Percentiles rank a stretch among this genome's conserved stretches.
phyloP scores from a whole-genome alignment of 768 basidiomycete genomes.

The Trametopsis cervina region DNA sequence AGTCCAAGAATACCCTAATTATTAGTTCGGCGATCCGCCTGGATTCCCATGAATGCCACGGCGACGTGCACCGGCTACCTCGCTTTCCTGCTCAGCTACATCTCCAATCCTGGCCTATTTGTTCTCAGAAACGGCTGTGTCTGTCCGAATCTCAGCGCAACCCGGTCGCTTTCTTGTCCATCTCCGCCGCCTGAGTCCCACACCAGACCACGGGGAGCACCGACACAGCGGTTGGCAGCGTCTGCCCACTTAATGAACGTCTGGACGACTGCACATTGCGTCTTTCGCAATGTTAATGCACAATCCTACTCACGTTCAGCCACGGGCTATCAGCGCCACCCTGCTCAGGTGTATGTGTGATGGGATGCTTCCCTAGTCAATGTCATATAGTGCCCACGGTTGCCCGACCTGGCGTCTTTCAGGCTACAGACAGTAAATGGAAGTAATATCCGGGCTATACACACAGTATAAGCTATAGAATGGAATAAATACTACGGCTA shows the following conservation, averaged over 20 bases:
- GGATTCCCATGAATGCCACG: constrained; percentile 7
- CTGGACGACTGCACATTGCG: no score
- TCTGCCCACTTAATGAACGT: no score
- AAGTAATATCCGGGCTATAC: not conserved
- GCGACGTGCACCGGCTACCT: constrained; percentile 9
- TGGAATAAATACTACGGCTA: not conserved
- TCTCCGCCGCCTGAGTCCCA: constrained; percentile 2
- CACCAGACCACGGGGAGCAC: constrained; percentile 4
- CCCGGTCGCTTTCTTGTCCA: no score
- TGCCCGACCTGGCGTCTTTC: no score
- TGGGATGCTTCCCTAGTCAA: no score
- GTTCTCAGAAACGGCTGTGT: not conserved
- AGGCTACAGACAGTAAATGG: no score
- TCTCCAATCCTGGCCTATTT: not conserved
- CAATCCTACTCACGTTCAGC: no score
- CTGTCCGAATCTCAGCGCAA: not conserved
- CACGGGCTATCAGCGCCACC: no score
- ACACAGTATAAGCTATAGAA: not conserved
- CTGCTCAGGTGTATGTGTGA: no score
- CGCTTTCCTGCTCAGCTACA: not conserved
- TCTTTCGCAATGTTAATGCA: no score
- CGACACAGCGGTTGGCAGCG: not conserved
- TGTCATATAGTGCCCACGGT: no score
- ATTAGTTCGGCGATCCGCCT: not conserved
- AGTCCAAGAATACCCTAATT: not conserved